Evolutionary conservation across 1,139 yeast species (phyloP).

Genomic region (Geotrichum restrictum): DNA sequence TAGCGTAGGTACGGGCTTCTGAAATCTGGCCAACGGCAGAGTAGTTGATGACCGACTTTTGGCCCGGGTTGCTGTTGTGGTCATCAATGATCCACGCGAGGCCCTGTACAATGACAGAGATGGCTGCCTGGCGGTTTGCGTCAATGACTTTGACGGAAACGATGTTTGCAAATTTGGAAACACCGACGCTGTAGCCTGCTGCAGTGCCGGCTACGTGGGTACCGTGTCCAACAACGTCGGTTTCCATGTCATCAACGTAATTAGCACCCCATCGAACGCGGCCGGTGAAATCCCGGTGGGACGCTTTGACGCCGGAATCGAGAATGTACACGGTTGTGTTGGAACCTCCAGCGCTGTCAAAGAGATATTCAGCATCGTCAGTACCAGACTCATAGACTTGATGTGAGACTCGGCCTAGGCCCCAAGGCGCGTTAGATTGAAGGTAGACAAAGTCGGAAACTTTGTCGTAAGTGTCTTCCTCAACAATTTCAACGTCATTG

Average conservation of each 20-base stretch:
- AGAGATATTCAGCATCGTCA: constrained; percentile 39
- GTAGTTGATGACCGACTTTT: constrained; percentile 87
- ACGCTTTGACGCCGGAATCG: constrained; percentile 47
- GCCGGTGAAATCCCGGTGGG: constrained; percentile 50
- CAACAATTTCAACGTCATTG: constrained; percentile 48
- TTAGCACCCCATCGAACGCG: constrained; percentile 43
- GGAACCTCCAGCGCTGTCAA: constrained; percentile 48
- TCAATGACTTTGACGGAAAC: constrained; percentile 43
- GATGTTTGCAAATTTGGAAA: constrained; percentile 44
- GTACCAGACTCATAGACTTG: constrained; percentile 22
- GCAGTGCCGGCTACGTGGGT: constrained; percentile 48
- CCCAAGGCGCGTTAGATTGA: constrained; percentile 46
- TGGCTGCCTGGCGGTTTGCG: constrained; percentile 34
- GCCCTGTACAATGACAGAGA: constrained; percentile 35
- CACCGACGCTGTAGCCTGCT: constrained; percentile 44
- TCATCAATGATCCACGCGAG: constrained; percentile 46
- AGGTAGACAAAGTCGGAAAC: constrained; percentile 18
- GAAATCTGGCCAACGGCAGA: constrained; percentile 87
- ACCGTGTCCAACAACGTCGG: constrained; percentile 43
- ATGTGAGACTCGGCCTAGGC: constrained; percentile 52
- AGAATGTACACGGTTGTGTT: constrained; percentile 54
- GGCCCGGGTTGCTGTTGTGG: constrained; percentile 59
- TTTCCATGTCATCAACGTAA: constrained; percentile 35
- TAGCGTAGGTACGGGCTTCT: constrained; percentile 75
- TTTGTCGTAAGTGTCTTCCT: constrained; percentile 43